These are phyloP conservation scores for Trichocladium uniseriatum DNA, from an alignment of 495 filamentous ascomycete genomes.

Conservation along the genomic window DNA sequence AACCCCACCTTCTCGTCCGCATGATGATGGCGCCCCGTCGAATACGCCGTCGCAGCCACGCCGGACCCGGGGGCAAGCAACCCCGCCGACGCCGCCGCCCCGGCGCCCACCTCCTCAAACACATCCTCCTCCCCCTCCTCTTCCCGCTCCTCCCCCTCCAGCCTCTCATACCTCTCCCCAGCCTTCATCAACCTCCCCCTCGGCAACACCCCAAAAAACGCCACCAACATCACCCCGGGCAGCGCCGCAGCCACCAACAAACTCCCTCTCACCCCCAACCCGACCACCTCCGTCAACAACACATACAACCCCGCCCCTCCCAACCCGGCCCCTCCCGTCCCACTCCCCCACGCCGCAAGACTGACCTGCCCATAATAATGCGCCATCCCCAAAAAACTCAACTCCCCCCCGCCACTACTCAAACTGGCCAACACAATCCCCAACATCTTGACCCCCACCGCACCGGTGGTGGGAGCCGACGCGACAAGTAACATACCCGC, in stretches of 20 bases:
- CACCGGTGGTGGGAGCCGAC: conserved; percentile 54
- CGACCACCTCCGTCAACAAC: conserved; percentile 67
- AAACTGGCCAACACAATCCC: conserved; percentile 82
- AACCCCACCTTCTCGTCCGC: conserved; percentile 31
- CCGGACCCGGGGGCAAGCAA: conserved; percentile 29
- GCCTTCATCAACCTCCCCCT: conserved; percentile 42
- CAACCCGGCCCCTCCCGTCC: conserved; percentile 84
- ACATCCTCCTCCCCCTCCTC: conserved; percentile 30
- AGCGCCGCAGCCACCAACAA: conserved; percentile 68
- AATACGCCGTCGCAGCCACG: conserved; percentile 23
- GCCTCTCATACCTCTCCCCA: conserved; percentile 35
- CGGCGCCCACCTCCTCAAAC: conserved; percentile 26
- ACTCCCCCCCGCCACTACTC: conserved; percentile 74
- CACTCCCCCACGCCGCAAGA: conserved; percentile 85
- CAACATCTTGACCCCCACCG: conserved; percentile 63
- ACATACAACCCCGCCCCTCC: conserved; percentile 83
- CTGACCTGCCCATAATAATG: conserved; percentile 91
- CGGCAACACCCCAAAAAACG: conserved; percentile 77
- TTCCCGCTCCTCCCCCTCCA: conserved; percentile 27
- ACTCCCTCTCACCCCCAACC: conserved; percentile 58
- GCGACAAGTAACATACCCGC: conserved; percentile 85
- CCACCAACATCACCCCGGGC: conserved; percentile 71
- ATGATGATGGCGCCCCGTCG: not conserved
- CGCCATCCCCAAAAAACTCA: conserved; percentile 82
- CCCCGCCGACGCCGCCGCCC: conserved; percentile 25